Base-by-base conservation (phyloP, 106 monocot species). In the Phalaenopsis equestris region DNA sequence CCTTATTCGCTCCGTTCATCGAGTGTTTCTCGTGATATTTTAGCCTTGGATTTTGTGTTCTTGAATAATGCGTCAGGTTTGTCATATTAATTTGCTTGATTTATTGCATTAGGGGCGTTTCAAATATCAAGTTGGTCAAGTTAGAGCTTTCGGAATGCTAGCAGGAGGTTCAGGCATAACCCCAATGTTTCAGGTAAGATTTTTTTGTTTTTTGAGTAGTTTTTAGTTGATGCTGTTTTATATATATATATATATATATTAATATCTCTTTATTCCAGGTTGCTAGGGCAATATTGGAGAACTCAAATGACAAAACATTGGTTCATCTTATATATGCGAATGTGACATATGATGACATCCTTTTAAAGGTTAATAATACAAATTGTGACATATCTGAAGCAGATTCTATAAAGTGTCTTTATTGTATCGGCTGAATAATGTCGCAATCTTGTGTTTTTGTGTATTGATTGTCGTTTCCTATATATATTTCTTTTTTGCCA, bases 141-240 rank as follows among this genome's bases (percentile, higher is more conserved):
- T 94, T 41, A 86, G 89, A 84, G 94, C 94, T 58, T 98, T 98
- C 81, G 98, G 98, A 76, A 98, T 98, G 98, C 55, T 94, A 78
- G 94, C 98, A 81, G 98, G 98, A 76, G 98, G 98, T 79, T 98
- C 98, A 74, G 98, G 98, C 79, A 94, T 98, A 36, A 98, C 98
- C 41, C 94, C 94, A 72, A 98, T 98, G 98, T 98, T 94, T 82
- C 98, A 98, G 81, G 97, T 97, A 84, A 24, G 0, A 52, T 9
- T 49, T 19, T 30, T 30, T 30, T 30, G 30, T 30, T 30, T 30
- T 30, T 30, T 30, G 30, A 30, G 30, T 30, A 30, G 30, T 30
- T 30, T 30, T 30, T 30, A 30, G 30, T 30, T 30, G 30, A 30
- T 30, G 30, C 30, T 30, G 30, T 30, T 30, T 30, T 56, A 56